Percentiles rank a stretch among this genome's conserved stretches.
Conservation (phyloP, 2,329 filamentous ascomycete genomes). For the Fusarium tjaetaba region DNA sequence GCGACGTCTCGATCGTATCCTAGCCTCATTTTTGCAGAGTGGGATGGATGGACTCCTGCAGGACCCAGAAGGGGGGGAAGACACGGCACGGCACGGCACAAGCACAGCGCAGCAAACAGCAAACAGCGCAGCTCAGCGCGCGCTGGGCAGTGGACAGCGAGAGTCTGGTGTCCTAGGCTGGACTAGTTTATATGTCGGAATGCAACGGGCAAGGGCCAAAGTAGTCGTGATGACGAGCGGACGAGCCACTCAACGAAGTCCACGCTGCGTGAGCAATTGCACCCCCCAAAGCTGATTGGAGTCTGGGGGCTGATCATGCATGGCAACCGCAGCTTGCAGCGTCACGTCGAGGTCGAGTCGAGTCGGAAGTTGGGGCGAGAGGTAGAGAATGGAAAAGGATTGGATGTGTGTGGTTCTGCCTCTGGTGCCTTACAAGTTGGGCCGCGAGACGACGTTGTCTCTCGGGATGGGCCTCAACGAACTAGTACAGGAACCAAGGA, state of each 20-base stretch:
- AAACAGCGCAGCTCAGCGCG: background rate
- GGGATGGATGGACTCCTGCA: constrained; percentile 30
- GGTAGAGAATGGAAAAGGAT: constrained; percentile 27
- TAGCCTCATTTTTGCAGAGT: constrained; percentile 46
- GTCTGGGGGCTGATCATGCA: constrained; percentile 44
- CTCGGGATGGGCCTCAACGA: constrained; percentile 8
- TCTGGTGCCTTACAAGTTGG: constrained; percentile 42
- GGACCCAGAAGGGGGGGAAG: constrained; percentile 16
- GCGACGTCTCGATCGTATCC: constrained; percentile 46
- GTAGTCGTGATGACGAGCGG: constrained; percentile 33
- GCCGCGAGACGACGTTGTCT: constrained; percentile 34
- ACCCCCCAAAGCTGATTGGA: constrained; percentile 43
- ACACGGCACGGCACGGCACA: constrained; percentile 24
- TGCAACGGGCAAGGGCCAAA: constrained; percentile 27
- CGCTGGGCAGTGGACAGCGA: background rate
- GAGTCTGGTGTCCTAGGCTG: constrained; percentile 29
- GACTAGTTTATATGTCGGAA: constrained; percentile 32
- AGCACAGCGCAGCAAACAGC: constrained; percentile 41
- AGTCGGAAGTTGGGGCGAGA: constrained; percentile 34
- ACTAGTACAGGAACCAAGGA: constrained; percentile 7
- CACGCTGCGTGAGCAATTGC: constrained; percentile 44
- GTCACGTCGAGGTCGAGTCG: constrained; percentile 30
- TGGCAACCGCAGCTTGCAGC: constrained; percentile 45
- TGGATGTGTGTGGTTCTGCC: constrained; percentile 14
- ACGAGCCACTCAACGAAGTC: constrained; percentile 43